Percentiles rank a stretch among this genome's conserved stretches.
These are phyloP conservation scores for Phalaenopsis aphrodite DNA, from an alignment of 106 monocot genomes.

Conservation along the genomic window DNA sequence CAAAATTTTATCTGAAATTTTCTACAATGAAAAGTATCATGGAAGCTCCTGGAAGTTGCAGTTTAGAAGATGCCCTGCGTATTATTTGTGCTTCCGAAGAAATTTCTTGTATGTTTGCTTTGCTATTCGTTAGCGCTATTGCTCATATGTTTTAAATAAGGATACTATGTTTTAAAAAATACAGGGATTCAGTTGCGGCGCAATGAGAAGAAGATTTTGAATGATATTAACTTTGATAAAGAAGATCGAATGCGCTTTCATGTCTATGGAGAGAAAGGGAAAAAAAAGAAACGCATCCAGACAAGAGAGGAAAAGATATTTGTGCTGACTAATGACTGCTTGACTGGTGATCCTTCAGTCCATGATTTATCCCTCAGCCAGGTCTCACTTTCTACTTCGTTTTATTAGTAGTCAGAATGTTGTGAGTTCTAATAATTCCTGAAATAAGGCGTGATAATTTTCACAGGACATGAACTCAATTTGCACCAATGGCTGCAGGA, in stretches of 20 bases:
- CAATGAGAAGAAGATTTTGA: constrained; percentile 89
- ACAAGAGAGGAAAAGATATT: constrained; percentile 94
- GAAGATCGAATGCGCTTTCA: constrained; percentile 69
- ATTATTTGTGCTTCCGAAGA: constrained; percentile 70
- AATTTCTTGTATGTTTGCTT: constrained; percentile 59
- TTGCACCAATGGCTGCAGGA: constrained; percentile 78
- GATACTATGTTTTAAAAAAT: constrained; percentile 1
- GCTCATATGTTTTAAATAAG: neutral
- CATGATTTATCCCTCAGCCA: constrained; percentile 89
- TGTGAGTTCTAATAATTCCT: constrained; percentile 4
- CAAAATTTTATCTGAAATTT: constrained; percentile 90
- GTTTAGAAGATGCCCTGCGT: constrained; percentile 67
- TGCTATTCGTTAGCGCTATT: neutral
- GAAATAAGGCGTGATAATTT: constrained; percentile 10
- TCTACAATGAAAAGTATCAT: constrained; percentile 91
- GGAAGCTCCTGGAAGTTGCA: constrained; percentile 78
- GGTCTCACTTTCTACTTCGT: constrained; percentile 28
- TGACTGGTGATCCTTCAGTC: constrained; percentile 81
- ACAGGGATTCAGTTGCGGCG: constrained; percentile 96
- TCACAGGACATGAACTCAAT: constrained; percentile 67
- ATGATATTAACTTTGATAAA: constrained; percentile 87
- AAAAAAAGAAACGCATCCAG: constrained; percentile 85
- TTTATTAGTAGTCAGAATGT: neutral
- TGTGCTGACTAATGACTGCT: constrained; percentile 80
- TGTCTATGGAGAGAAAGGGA: constrained; percentile 70